A percentile compares a stretch with the other conserved stretches of the same genome.
Conservation (phyloP, 805 yeast species). For the Candida bentonensis region DNA sequence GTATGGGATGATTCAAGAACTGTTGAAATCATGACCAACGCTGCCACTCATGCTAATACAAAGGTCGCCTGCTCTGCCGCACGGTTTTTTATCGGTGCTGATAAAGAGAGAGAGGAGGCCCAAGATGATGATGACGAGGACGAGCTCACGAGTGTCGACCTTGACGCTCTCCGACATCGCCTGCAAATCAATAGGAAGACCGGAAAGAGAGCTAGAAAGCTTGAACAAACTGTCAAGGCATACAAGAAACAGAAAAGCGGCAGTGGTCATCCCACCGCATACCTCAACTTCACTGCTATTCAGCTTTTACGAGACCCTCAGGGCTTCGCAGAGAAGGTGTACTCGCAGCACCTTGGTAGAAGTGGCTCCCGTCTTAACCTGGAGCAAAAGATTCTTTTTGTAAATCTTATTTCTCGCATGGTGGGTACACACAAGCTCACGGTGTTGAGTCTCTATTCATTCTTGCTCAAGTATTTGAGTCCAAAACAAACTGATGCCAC, state of each 20-base stretch:
- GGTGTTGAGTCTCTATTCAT: conserved; percentile 79
- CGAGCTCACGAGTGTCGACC: conserved; percentile 31
- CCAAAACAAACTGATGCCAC: conserved; percentile 94
- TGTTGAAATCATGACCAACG: conserved; percentile 95
- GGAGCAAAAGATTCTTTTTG: conserved; percentile 78
- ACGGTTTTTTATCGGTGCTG: conserved; percentile 86
- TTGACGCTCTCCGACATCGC: conserved; percentile 62
- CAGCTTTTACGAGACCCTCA: conserved; percentile 94
- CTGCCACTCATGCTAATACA: conserved; percentile 73
- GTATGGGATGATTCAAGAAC: conserved; percentile 97
- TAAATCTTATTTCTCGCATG: conserved; percentile 77
- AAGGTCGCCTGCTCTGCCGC: conserved; percentile 88
- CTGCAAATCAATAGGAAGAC: conserved; percentile 73
- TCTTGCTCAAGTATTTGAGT: conserved; percentile 74
- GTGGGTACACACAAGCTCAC: conserved; percentile 92
- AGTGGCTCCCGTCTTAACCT: conserved; percentile 57
- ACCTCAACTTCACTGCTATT: conserved; percentile 84
- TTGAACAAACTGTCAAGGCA: conserved; percentile 59
- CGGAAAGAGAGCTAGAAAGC: conserved; percentile 63
- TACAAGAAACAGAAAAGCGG: conserved; percentile 38
- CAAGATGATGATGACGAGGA: conserved; percentile 57
- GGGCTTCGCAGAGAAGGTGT: conserved; percentile 84
- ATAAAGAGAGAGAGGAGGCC: conserved; percentile 78
- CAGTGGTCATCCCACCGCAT: conserved; percentile 44
- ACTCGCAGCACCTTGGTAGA: conserved; percentile 54